Percentiles rank a stretch among this genome's conserved stretches.
phyloP scores from a whole-genome alignment of 2,329 filamentous ascomycete genomes.

The Ophiosphaerella narmari region DNA sequence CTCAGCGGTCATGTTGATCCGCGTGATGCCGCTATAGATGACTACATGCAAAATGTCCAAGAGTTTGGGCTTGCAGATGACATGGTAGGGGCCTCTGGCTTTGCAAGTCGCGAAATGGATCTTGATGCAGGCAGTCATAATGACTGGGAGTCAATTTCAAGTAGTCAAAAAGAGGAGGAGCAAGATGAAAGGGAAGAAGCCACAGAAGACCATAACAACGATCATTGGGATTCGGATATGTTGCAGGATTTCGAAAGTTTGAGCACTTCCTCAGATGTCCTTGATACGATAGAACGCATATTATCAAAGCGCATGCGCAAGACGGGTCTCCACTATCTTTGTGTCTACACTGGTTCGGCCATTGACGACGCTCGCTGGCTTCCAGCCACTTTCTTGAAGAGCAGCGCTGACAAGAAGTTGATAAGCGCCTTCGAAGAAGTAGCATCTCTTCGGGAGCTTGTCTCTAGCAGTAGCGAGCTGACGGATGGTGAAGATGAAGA shows the following conservation, averaged over 20 bases:
- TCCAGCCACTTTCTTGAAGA: slow-evolving; percentile 34
- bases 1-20: slow-evolving; percentile 24
- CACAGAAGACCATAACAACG: slow-evolving; percentile 9
- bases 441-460: slow-evolving; percentile 17
- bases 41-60: slow-evolving; percentile 72
- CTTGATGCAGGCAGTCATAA: slow-evolving; percentile 38
- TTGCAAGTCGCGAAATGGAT: slow-evolving; percentile 41
- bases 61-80: slow-evolving; percentile 49
- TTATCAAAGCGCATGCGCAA: slow-evolving; percentile 52
- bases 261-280: slow-evolving; percentile 56
- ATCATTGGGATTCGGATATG: slow-evolving; percentile 52
- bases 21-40: slow-evolving; percentile 56
- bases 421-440: slow-evolving; percentile 35
- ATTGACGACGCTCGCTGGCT: slow-evolving; percentile 58
- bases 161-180: slow-evolving; percentile 10
- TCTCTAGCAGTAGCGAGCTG: slow-evolving; percentile 25
- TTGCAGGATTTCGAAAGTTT: slow-evolving; percentile 55
- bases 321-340: slow-evolving; percentile 56
- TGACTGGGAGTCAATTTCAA: slow-evolving; percentile 34
- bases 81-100: slow-evolving; percentile 26
- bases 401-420: slow-evolving; percentile 26
- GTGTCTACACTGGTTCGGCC: slow-evolving; percentile 52
- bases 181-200: neutral
- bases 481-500: slow-evolving; percentile 31
- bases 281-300: slow-evolving; percentile 50